Conservation (phyloP, 129 eudicot genomes). For the Glebionis coronaria region DNA sequence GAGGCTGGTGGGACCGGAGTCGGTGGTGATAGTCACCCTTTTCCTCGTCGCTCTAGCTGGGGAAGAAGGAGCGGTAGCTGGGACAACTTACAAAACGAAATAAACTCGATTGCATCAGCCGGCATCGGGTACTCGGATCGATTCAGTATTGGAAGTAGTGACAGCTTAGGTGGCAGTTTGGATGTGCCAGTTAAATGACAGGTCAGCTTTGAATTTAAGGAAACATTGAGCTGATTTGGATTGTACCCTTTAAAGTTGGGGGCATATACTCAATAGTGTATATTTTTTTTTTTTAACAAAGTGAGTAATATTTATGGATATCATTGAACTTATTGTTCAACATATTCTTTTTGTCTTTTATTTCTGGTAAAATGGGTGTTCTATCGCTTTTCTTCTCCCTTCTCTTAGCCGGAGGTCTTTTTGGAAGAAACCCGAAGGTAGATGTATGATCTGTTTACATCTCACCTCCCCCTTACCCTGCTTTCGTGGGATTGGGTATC, state of each 20-base stretch:
- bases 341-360: slow-evolving; percentile 4
- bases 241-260: slow-evolving; percentile 29
- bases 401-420: no score
- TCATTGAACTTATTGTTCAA: slow-evolving; percentile 19
- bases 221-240: slow-evolving; percentile 8
- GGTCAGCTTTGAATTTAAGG: slow-evolving; percentile 26
- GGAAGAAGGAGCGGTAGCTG: slow-evolving; percentile 61
- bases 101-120: slow-evolving; percentile 34
- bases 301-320: slow-evolving; percentile 18
- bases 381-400: no score
- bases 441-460: no score
- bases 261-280: slow-evolving; percentile 41
- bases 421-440: no score
- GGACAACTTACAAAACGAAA: slow-evolving; percentile 46
- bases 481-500: no score
- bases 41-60: slow-evolving; percentile 52
- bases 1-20: slow-evolving; percentile 16
- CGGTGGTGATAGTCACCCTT: slow-evolving; percentile 25
- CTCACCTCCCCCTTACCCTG: no score
- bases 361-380: not conserved
- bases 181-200: slow-evolving; percentile 37
- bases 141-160: slow-evolving; percentile 32
- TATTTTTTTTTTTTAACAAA: slow-evolving; percentile 9
- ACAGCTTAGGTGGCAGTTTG: slow-evolving; percentile 31
- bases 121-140: slow-evolving; percentile 45